Conservation (phyloP, 495 filamentous ascomycete species). For the Penicillium macrosclerotiorum region DNA sequence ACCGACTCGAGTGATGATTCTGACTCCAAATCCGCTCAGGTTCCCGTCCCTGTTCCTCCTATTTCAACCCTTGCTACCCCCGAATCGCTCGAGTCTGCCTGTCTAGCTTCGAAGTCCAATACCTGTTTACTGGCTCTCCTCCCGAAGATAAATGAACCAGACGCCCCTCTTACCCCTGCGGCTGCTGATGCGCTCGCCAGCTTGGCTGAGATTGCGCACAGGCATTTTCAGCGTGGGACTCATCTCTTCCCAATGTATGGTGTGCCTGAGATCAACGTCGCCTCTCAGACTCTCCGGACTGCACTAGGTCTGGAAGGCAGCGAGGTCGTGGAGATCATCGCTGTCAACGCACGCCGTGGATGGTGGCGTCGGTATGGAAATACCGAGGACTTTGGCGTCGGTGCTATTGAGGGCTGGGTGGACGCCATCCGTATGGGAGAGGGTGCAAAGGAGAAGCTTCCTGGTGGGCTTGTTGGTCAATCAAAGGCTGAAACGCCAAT, state of each 20-base stretch:
- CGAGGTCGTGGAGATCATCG: conserved; percentile 60
- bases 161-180: conserved; percentile 41
- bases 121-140: conserved; percentile 86
- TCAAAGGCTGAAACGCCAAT: conserved; percentile 41
- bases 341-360: conserved; percentile 75
- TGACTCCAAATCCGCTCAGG: conserved; percentile 44
- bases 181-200: conserved; percentile 58
- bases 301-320: conserved; percentile 57
- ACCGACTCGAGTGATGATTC: conserved; percentile 40
- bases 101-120: conserved; percentile 70
- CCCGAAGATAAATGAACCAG: conserved; percentile 49
- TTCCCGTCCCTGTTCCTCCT: conserved; percentile 40
- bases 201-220: conserved; percentile 73
- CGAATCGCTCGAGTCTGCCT: conserved; percentile 63
- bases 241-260: conserved; percentile 82
- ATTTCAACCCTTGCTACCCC: conserved; percentile 53
- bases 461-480: conserved; percentile 65
- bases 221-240: conserved; percentile 59
- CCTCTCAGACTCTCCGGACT: conserved; percentile 52
- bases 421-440: conserved; percentile 86
- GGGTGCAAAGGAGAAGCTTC: conserved; percentile 74
- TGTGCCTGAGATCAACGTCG: conserved; percentile 62
- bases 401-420: conserved; percentile 76
- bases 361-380: conserved; percentile 80
- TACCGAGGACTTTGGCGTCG: conserved; percentile 50